Evolutionary conservation across 768 basidiomycete species (phyloP).

Genomic region (Termitomyces sp.): DNA sequence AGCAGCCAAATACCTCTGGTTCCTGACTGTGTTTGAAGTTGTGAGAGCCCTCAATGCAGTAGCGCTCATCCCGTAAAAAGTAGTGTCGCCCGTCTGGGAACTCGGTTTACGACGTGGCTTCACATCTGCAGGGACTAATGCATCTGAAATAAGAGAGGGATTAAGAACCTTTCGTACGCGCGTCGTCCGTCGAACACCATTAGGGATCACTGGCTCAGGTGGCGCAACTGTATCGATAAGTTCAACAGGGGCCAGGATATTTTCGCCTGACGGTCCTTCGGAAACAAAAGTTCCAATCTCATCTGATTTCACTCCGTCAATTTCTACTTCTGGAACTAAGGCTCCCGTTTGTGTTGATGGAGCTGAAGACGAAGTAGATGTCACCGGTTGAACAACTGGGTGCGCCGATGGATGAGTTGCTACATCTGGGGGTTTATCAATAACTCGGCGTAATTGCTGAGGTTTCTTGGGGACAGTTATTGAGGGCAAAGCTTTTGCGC

Average conservation of each 20-base stretch:
- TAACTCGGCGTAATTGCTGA: slow-evolving; percentile 16
- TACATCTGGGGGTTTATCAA: slow-evolving; percentile 8
- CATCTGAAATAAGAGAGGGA: slow-evolving; percentile 28
- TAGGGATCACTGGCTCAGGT: neutral
- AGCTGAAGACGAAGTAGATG: neutral
- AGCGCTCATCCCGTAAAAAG: slow-evolving; percentile 64
- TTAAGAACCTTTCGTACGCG: slow-evolving; percentile 39
- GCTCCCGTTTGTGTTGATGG: neutral
- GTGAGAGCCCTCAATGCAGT: slow-evolving; percentile 68
- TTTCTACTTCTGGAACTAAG: neutral
- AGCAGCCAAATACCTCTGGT: slow-evolving; percentile 60
- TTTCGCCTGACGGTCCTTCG: neutral
- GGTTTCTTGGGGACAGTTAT: slow-evolving; percentile 6
- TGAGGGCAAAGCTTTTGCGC: neutral
- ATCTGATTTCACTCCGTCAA: neutral
- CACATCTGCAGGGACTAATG: slow-evolving; percentile 18
- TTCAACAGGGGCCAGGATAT: neutral
- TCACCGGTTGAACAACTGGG: neutral
- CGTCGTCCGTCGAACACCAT: slow-evolving; percentile 41
- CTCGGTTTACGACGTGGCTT: slow-evolving; percentile 40
- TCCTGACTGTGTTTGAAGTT: slow-evolving; percentile 63
- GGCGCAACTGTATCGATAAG: slow-evolving; percentile 1
- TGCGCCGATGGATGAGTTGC: neutral
- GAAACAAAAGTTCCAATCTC: neutral
- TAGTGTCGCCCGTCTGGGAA: slow-evolving; percentile 27